Evolutionary conservation across 768 basidiomycete species (phyloP).

Genomic region (Piloderma croceum): DNA sequence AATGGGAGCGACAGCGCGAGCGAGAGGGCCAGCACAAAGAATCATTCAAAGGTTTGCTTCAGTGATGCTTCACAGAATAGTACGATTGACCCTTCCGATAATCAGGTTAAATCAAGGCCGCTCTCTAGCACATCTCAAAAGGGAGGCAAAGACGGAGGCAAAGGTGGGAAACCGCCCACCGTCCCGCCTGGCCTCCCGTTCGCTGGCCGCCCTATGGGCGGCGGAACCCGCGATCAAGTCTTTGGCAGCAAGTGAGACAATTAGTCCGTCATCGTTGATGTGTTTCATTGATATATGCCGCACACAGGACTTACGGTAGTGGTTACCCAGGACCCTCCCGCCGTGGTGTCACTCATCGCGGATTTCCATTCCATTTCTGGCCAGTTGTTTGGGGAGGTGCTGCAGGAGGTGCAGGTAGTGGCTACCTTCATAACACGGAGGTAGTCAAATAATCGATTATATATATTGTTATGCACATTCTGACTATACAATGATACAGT

Average conservation of each 20-base stretch:
- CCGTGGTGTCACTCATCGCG: slow-evolving; percentile 31
- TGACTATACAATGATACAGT: slow-evolving; percentile 18
- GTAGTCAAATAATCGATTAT: slow-evolving; percentile 18
- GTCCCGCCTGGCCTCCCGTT: slow-evolving; percentile 29
- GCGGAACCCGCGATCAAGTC: slow-evolving; percentile 31
- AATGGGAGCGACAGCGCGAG: slow-evolving; percentile 7
- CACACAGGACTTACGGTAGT: slow-evolving; percentile 40
- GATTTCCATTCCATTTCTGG: slow-evolving; percentile 48
- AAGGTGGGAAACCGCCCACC: slow-evolving; percentile 22
- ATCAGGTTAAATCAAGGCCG: slow-evolving; percentile 4
- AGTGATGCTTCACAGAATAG: no score
- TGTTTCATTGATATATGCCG: slow-evolving; percentile 1
- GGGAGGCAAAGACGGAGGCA: slow-evolving; percentile 25
- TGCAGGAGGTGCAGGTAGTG: slow-evolving; percentile 15
- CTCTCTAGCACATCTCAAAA: slow-evolving; percentile 17
- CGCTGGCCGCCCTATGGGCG: slow-evolving; percentile 32
- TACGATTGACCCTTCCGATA: not conserved
- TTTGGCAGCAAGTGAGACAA: slow-evolving; percentile 32
- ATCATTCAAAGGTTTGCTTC: no score
- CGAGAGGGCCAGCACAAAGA: not conserved
- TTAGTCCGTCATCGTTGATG: not conserved
- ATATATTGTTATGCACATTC: not conserved
- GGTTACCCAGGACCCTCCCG: slow-evolving; percentile 38
- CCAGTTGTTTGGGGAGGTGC: slow-evolving; percentile 36
- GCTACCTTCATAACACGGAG: slow-evolving; percentile 36